phyloP scores from a whole-genome alignment of 2,329 filamentous ascomycete species.

The Sordariomycetes sp. region DNA sequence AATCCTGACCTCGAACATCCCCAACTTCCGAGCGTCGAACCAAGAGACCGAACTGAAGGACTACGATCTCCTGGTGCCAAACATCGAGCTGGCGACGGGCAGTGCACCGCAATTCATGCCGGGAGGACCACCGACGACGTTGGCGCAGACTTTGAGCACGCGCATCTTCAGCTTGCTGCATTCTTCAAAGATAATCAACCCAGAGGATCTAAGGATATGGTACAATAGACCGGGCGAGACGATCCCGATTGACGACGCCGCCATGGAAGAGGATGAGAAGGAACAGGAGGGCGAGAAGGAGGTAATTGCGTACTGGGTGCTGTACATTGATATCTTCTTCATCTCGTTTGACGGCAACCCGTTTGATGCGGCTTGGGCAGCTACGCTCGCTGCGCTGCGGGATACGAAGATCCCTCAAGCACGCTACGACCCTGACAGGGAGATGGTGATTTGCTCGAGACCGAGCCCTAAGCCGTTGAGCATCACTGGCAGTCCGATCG shows the following conservation, averaged over 20 bases:
- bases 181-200: slow-evolving; percentile 55
- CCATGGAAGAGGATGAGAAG: slow-evolving; percentile 29
- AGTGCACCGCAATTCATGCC: slow-evolving; percentile 80
- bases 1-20: slow-evolving; percentile 64
- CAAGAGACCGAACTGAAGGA: slow-evolving; percentile 41
- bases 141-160: slow-evolving; percentile 80
- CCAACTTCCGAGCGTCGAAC: slow-evolving; percentile 46
- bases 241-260: slow-evolving; percentile 30
- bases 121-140: slow-evolving; percentile 67
- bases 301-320: slow-evolving; percentile 86
- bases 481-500: slow-evolving; percentile 60
- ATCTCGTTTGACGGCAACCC: slow-evolving; percentile 87
- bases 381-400: slow-evolving; percentile 69
- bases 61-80: slow-evolving; percentile 77
- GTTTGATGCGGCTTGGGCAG: slow-evolving; percentile 85
- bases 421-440: slow-evolving; percentile 74
- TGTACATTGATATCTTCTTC: slow-evolving; percentile 93
- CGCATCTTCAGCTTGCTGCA: slow-evolving; percentile 70
- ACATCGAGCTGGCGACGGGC: slow-evolving; percentile 86
- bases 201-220: slow-evolving; percentile 65
- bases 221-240: slow-evolving; percentile 43
- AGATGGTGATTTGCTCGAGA: slow-evolving; percentile 67
- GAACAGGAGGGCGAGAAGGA: slow-evolving; percentile 25
- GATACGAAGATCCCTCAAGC: slow-evolving; percentile 72
- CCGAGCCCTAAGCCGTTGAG: slow-evolving; percentile 45